phyloP scores from a whole-genome alignment of 306 rosid genomes.

The Morella rubra region DNA sequence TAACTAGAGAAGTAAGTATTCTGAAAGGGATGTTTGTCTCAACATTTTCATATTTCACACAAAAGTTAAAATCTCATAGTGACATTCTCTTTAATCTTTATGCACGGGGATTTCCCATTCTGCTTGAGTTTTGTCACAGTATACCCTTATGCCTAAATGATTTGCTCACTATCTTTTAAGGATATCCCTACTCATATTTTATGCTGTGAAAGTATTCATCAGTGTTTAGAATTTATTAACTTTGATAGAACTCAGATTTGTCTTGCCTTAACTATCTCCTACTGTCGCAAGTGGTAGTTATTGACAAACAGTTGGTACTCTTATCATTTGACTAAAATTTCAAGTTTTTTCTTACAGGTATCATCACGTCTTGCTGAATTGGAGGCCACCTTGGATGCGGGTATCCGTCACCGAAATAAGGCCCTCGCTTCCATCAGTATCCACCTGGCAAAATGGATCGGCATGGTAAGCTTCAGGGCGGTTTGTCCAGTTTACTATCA shows the following conservation, averaged over 20 bases:
- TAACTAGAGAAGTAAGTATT: constrained; percentile 84
- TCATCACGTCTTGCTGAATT: constrained; percentile 83
- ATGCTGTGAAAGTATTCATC: neutral
- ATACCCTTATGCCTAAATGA: neutral
- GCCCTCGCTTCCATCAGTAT: constrained; percentile 73
- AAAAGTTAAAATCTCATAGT: constrained; percentile 15
- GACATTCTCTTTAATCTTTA: constrained; percentile 18
- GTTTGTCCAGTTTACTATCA: constrained; percentile 20
- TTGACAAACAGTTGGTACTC: constrained; percentile 11
- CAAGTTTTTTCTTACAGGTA: constrained; percentile 52
- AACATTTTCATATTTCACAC: neutral
- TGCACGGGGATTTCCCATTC: neutral
- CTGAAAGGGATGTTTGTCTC: constrained; percentile 11
- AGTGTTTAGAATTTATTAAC: constrained; percentile 3
- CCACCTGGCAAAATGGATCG: constrained; percentile 86
- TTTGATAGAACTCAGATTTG: constrained; percentile 12
- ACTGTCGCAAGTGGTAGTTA: constrained; percentile 17
- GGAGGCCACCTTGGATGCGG: constrained; percentile 90
- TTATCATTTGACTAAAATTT: constrained; percentile 11
- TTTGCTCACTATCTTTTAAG: constrained; percentile 15
- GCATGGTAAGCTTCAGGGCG: constrained; percentile 57
- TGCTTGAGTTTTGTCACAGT: neutral
- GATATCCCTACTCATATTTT: neutral
- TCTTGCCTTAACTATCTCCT: constrained; percentile 11
- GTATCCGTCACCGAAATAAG: constrained; percentile 84